Evolutionary conservation across 345 rosid genomes (phyloP).

Genomic region (Arabidopsis thaliana): TAIR10.1 NC_003075.7:18002501-18003000

Average conservation of each 20-base stretch:
- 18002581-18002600: constrained; percentile 15
- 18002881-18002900: constrained; percentile 12
- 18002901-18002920: constrained; percentile 43
- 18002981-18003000: constrained; percentile 94
- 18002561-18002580: background rate
- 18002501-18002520: constrained; percentile 4
- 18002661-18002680: constrained; percentile 14
- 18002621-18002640: constrained; percentile 3
- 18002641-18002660: background rate
- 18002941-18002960: constrained; percentile 97
- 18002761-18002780: constrained; percentile 99
- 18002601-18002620: background rate
- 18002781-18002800: constrained; percentile 99
- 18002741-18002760: constrained; percentile 98
- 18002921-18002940: constrained; percentile 70
- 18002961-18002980: constrained; percentile 96
- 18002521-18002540: background rate
- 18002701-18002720: constrained; percentile 98
- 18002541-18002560: constrained; percentile 16
- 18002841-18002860: too few species aligned
- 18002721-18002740: constrained; percentile 95
- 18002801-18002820: background rate
- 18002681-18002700: constrained; percentile 52
- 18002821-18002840: too few species aligned
- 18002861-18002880: background rate